phyloP scores from a whole-genome alignment of 495 filamentous ascomycete species.

The Penicillium bialowiezense region DNA sequence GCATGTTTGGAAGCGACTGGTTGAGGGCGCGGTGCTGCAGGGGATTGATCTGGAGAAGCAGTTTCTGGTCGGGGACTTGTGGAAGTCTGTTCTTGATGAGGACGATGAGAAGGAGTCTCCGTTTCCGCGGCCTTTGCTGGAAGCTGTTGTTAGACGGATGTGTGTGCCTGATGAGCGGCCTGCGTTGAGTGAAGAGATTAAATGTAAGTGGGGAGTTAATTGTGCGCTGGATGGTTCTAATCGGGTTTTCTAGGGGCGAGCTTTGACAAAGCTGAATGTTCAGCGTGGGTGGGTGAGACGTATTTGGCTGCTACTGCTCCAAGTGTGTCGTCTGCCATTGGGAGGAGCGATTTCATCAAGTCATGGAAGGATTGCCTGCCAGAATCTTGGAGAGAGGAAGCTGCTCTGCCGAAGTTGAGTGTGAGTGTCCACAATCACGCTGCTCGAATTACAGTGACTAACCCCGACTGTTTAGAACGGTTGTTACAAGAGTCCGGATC shows the following conservation, averaged over 20 bases:
- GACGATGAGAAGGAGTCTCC: slow-evolving; percentile 26
- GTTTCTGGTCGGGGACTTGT: slow-evolving; percentile 47
- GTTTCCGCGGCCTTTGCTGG: slow-evolving; percentile 40
- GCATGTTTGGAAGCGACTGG: slow-evolving; percentile 45
- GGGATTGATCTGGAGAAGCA: slow-evolving; percentile 43
- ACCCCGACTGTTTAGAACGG: slow-evolving; percentile 21
- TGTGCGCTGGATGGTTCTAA: slow-evolving; percentile 1
- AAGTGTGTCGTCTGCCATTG: slow-evolving; percentile 28
- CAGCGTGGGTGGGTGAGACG: slow-evolving; percentile 50
- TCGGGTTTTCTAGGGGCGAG: slow-evolving; percentile 38
- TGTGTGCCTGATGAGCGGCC: slow-evolving; percentile 25
- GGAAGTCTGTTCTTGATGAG: slow-evolving; percentile 47
- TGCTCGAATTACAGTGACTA: not conserved
- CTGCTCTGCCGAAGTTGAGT: slow-evolving; percentile 43
- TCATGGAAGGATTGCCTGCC: slow-evolving; percentile 58
- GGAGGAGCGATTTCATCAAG: slow-evolving; percentile 47
- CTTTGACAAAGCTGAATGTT: slow-evolving; percentile 43
- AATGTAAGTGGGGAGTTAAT: slow-evolving; percentile 34
- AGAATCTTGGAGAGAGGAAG: slow-evolving; percentile 55
- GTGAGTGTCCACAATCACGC: slow-evolving; percentile 25
- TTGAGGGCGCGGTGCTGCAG: slow-evolving; percentile 45
- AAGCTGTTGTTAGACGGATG: slow-evolving; percentile 42
- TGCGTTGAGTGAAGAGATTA: slow-evolving; percentile 20
- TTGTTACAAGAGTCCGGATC: slow-evolving; percentile 38
- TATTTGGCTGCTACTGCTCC: slow-evolving; percentile 50